These are phyloP conservation scores for Brassica carinata DNA, from an alignment of 345 rosid species.

Conservation along the genomic window DNA sequence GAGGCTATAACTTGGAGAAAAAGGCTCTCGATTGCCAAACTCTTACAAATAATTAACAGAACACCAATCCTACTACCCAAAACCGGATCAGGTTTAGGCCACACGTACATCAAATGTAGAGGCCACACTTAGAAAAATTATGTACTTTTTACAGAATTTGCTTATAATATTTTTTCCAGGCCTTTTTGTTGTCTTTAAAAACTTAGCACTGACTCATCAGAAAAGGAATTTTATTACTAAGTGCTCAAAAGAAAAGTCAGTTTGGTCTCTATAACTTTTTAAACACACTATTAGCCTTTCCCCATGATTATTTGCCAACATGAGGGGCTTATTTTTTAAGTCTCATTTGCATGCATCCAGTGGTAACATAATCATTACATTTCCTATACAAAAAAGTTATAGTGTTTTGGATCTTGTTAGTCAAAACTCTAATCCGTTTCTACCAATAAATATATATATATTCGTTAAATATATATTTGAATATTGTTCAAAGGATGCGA, in stretches of 20 bases:
- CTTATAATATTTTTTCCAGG: too few species aligned
- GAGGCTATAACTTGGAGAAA: constrained; percentile 38
- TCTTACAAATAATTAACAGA: constrained; percentile 13
- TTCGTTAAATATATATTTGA: too few species aligned
- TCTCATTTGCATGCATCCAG: constrained; percentile 45
- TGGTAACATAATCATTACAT: constrained; percentile 44
- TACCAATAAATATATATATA: constrained; percentile 13
- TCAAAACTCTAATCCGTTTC: constrained; percentile 36
- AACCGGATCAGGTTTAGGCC: constrained; percentile 30
- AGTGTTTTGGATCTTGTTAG: constrained; percentile 31
- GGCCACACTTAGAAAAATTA: not conserved
- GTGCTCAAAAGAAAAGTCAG: too few species aligned
- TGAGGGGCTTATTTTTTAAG: constrained; percentile 40
- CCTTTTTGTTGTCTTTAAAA: too few species aligned
- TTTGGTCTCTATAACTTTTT: constrained; percentile 36
- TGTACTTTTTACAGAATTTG: too few species aligned
- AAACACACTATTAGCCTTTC: constrained; percentile 40
- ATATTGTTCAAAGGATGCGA: constrained; percentile 13
- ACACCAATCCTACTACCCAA: constrained; percentile 25
- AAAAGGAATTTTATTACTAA: too few species aligned
- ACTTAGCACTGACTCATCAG: too few species aligned
- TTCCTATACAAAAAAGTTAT: constrained; percentile 5
- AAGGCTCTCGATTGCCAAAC: constrained; percentile 42
- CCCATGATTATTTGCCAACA: constrained; percentile 39
- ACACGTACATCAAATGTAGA: constrained; percentile 14